Percentiles rank a stretch among this genome's conserved stretches.
Conservation (phyloP, 2,329 filamentous ascomycete species). For the Dactylonectria macrodidyma region DNA sequence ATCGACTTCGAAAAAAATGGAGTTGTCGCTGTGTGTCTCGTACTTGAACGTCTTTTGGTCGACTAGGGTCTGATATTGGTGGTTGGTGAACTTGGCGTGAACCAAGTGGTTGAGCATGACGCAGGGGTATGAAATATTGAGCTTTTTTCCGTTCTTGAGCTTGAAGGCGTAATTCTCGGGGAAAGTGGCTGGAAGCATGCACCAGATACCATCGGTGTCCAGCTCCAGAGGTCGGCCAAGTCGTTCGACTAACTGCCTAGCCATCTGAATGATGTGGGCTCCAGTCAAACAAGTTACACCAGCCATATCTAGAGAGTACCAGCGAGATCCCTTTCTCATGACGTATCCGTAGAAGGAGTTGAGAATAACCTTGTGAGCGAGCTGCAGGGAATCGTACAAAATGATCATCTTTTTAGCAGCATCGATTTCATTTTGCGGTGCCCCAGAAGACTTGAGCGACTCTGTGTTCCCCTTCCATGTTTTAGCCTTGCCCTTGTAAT, state of each 20-base stretch:
- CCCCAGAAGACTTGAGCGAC: conserved; percentile 85
- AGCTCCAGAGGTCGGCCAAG: conserved; percentile 94
- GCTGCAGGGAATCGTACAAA: conserved; percentile 93
- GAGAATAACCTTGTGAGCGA: conserved; percentile 98
- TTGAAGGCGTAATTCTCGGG: conserved; percentile 97
- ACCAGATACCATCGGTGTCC: conserved; percentile 99
- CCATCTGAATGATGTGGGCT: conserved; percentile 97
- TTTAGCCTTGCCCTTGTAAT: conserved; percentile 98
- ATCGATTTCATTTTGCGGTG: conserved; percentile 82
- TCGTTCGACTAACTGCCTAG: conserved; percentile 91
- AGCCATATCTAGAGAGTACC: conserved; percentile 99
- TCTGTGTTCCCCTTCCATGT: conserved; percentile 99
- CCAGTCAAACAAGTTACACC: conserved; percentile 98
- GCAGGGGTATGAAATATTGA: conserved; percentile 97
- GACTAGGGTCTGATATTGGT: conserved; percentile 93
- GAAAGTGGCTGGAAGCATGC: conserved; percentile 96
- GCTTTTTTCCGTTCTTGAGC: conserved; percentile 94
- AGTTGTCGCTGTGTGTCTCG: conserved; percentile 98
- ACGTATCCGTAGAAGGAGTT: conserved; percentile 99
- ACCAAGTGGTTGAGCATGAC: conserved; percentile 99
- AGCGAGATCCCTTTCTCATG: conserved; percentile 98
- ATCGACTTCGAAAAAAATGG: conserved; percentile 99
- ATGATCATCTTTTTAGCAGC: conserved; percentile 99
- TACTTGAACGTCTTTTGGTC: conserved; percentile 89
- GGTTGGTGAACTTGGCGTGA: conserved; percentile 94